A percentile compares a stretch with the other conserved stretches of the same genome.
phyloP scores from a whole-genome alignment of 805 yeast species.

The Blastobotrys peoriensis region DNA sequence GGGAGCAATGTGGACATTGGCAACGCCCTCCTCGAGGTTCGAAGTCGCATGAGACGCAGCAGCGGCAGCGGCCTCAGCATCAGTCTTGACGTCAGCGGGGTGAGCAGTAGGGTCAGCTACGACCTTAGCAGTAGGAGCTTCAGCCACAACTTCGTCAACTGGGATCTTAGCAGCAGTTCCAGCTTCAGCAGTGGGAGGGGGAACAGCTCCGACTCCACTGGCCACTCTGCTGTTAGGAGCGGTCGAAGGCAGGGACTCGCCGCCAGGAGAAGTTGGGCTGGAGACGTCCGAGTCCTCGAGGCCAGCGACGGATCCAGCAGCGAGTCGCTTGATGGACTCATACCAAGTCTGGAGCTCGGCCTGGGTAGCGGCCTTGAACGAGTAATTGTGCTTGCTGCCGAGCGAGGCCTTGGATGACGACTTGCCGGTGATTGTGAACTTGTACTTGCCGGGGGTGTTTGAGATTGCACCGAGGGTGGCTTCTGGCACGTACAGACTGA shows the following conservation, averaged over 20 bases:
- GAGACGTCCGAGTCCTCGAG: background rate
- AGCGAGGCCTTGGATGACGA: conserved; percentile 30
- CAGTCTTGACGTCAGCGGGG: conserved; percentile 3
- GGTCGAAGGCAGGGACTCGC: conserved; percentile 3
- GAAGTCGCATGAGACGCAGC: background rate
- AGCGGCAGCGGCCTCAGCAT: conserved; percentile 10
- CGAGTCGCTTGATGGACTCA: conserved; percentile 28
- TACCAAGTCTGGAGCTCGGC: conserved; percentile 45
- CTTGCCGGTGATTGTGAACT: conserved; percentile 40
- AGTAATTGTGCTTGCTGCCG: conserved; percentile 31
- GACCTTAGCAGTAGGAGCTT: conserved; percentile 8
- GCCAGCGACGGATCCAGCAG: conserved; percentile 16
- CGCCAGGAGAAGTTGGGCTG: conserved; percentile 4
- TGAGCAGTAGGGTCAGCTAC: conserved; percentile 3
- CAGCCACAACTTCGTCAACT: conserved; percentile 8
- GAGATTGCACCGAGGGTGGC: conserved; percentile 34
- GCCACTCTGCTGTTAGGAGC: conserved; percentile 22
- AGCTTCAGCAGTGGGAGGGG: conserved; percentile 15
- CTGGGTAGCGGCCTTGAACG: conserved; percentile 39
- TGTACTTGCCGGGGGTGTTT: conserved; percentile 33
- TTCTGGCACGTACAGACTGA: conserved; percentile 44
- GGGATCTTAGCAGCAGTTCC: conserved; percentile 6
- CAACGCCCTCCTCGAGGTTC: background rate
- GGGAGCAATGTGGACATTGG: background rate
- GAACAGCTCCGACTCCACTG: conserved; percentile 8